Conservation (phyloP, 768 basidiomycete species). For the Mycena galericulata region DNA sequence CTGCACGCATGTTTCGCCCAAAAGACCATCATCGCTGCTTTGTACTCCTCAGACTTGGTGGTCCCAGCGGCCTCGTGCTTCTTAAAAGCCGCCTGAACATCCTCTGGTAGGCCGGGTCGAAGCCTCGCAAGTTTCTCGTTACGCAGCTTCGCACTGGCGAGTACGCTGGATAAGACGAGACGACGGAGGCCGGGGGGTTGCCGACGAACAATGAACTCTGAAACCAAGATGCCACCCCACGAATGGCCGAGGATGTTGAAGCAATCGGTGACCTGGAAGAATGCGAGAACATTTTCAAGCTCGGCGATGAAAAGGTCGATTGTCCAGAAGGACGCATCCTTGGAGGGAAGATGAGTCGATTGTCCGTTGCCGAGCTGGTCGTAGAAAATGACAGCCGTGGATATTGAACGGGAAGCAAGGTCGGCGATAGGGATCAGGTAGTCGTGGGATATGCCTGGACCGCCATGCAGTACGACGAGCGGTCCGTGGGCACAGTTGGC, state of each 20-base stretch:
- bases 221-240: constrained; percentile 53
- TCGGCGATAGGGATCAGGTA: constrained; percentile 58
- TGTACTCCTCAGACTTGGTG: constrained; percentile 57
- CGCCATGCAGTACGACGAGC: constrained; percentile 62
- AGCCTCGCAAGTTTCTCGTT: constrained; percentile 45
- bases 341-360: constrained; percentile 64
- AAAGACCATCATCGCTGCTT: constrained; percentile 55
- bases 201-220: constrained; percentile 39
- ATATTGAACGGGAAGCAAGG: constrained; percentile 47
- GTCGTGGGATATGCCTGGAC: constrained; percentile 59
- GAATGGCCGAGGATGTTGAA: constrained; percentile 22
- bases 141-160: constrained; percentile 53
- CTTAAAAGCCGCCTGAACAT: constrained; percentile 51
- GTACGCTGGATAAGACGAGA: constrained; percentile 52
- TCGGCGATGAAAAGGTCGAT: constrained; percentile 46
- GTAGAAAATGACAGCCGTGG: constrained; percentile 61
- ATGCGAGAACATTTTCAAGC: constrained; percentile 18
- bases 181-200: constrained; percentile 27
- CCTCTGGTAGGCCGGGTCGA: constrained; percentile 52
- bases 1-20: constrained; percentile 58
- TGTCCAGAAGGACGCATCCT: constrained; percentile 61
- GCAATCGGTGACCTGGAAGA: neutral
- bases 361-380: constrained; percentile 66
- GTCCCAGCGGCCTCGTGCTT: constrained; percentile 61
- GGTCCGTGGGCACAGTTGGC: constrained; percentile 42